Evolutionary conservation across 1,284 basidiomycete genomes (phyloP).

Genomic region (Trichosporon faecale): DNA sequence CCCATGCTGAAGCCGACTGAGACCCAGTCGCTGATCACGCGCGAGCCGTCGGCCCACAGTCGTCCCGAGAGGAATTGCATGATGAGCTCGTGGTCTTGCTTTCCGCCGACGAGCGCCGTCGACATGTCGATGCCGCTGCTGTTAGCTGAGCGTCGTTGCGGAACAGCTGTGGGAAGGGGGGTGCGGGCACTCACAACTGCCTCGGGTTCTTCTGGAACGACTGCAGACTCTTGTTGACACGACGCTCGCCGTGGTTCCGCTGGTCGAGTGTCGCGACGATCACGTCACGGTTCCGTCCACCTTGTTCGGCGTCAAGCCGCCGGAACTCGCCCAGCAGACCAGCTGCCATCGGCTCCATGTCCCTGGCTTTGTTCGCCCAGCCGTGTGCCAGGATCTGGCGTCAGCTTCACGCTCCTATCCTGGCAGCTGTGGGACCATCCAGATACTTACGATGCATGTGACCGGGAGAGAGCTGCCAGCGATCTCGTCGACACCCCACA

Average conservation of each 20-base stretch:
- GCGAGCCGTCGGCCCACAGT: constrained; percentile 70
- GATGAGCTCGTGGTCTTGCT: constrained; percentile 67
- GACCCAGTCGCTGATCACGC: constrained; percentile 65
- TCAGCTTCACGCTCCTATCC: neutral
- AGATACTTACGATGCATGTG: constrained; percentile 30
- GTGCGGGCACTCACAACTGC: constrained; percentile 57
- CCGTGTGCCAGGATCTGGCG: constrained; percentile 22
- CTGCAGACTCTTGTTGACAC: constrained; percentile 56
- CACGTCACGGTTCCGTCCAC: constrained; percentile 32
- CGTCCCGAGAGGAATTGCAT: constrained; percentile 76
- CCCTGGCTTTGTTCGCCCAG: constrained; percentile 22
- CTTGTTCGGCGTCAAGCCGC: constrained; percentile 11
- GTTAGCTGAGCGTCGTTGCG: neutral
- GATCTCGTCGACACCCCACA: constrained; percentile 47
- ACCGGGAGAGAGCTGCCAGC: constrained; percentile 29
- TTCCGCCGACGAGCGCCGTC: constrained; percentile 14
- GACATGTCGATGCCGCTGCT: constrained; percentile 13
- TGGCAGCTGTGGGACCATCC: neutral
- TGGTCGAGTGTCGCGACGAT: constrained; percentile 59
- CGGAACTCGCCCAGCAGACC: constrained; percentile 38
- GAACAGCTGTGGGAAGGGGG: too few species aligned
- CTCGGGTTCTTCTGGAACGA: constrained; percentile 63
- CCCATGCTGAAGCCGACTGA: constrained; percentile 57
- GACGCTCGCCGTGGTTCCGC: constrained; percentile 65
- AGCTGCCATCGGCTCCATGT: constrained; percentile 37